Percentiles rank a stretch among this genome's conserved stretches.
phyloP scores from a whole-genome alignment of 306 rosid species.

The Crotalaria pallida region DNA sequence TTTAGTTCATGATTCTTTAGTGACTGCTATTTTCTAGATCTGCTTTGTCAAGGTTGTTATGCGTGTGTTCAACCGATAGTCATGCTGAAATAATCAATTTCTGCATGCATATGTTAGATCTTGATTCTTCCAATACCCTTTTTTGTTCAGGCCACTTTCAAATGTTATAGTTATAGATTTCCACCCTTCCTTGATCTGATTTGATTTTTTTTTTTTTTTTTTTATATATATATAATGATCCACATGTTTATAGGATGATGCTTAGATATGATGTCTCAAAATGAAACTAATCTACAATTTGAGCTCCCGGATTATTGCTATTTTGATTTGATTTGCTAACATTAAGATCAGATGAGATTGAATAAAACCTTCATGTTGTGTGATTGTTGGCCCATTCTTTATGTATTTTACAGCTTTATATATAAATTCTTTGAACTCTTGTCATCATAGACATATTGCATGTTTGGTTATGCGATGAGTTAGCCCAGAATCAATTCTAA shows the following conservation, averaged over 20 bases:
- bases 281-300: not conserved
- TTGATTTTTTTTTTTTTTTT: not conserved
- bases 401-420: not conserved
- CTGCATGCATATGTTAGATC: constrained; percentile 35
- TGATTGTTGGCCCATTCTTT: not conserved
- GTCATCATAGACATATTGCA: not conserved
- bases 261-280: not conserved
- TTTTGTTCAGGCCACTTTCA: not conserved
- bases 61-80: constrained; percentile 25
- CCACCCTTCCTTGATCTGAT: not conserved
- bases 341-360: not conserved
- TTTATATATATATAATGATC: not conserved
- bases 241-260: not conserved
- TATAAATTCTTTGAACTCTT: not conserved
- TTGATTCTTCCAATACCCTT: constrained; percentile 6
- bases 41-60: not conserved
- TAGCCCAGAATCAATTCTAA: too few relatives aligned
- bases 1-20: not conserved
- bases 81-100: not conserved
- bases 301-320: not conserved
- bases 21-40: constrained; percentile 29
- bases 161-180: not conserved
- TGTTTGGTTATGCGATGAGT: too few relatives aligned
- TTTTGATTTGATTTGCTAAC: not conserved
- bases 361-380: not conserved